Evolutionary conservation across 2,329 filamentous ascomycete genomes (phyloP).

Genomic region (Cordyceps tenuipes): DNA sequence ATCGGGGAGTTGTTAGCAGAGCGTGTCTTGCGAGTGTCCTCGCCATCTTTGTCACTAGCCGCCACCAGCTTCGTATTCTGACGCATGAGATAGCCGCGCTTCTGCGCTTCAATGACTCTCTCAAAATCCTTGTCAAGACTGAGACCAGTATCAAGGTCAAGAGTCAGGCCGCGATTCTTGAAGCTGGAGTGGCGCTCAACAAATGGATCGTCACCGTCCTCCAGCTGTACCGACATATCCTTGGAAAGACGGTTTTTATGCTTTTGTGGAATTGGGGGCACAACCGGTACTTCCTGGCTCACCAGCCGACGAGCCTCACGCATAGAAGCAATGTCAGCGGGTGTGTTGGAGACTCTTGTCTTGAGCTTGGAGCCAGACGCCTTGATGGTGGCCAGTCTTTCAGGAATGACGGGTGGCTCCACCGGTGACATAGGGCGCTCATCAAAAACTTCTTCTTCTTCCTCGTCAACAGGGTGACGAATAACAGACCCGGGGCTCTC

Average conservation of each 20-base stretch:
- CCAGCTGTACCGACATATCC: conserved; percentile 34
- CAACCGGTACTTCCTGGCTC: conserved; percentile 59
- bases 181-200: conserved; percentile 62
- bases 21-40: conserved; percentile 47
- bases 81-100: conserved; percentile 98
- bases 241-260: conserved; percentile 48
- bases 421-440: conserved; percentile 22
- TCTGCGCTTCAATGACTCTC: conserved; percentile 90
- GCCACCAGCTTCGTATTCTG: conserved; percentile 97
- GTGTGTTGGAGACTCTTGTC: conserved; percentile 79
- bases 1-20: conserved; percentile 61
- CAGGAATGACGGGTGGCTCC: conserved; percentile 62
- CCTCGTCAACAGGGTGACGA: conserved; percentile 54
- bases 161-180: conserved; percentile 72
- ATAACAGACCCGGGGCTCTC: conserved; percentile 87
- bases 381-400: conserved; percentile 80
- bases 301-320: conserved; percentile 77
- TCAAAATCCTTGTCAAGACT: conserved; percentile 91
- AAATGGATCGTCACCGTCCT: conserved; percentile 31
- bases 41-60: conserved; percentile 67
- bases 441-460: conserved; percentile 20
- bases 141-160: conserved; percentile 74
- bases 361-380: conserved; percentile 78
- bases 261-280: conserved; percentile 54
- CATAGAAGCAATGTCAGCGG: conserved; percentile 76